Conservation (phyloP, 257 asterid species). For the Petunia axillaris region DNA sequence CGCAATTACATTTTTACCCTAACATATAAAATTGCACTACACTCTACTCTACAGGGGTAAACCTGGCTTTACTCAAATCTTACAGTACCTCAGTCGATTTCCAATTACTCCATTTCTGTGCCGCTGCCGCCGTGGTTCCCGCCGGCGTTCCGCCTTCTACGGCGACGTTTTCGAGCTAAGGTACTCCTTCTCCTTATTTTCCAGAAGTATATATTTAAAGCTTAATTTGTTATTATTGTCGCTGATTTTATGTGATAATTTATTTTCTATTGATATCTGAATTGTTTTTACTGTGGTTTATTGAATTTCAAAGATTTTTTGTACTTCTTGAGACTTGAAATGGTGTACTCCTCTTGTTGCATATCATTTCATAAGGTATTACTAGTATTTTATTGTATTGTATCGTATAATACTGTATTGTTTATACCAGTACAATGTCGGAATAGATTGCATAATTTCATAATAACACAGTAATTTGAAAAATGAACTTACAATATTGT, state of each 20-base stretch:
- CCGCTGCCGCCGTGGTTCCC: conserved; percentile 4
- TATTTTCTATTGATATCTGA: not conserved
- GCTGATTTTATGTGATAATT: not conserved
- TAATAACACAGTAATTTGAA: too few species aligned
- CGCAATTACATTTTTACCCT: conserved; percentile 5
- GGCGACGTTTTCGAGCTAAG: not conserved
- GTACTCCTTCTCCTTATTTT: not conserved
- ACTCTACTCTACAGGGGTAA: not conserved
- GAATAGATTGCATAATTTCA: too few species aligned
- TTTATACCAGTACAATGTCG: too few species aligned
- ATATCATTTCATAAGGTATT: too few species aligned
- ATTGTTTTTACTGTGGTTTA: not conserved
- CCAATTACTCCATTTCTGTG: not conserved
- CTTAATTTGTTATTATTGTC: not conserved
- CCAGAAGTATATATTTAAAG: not conserved
- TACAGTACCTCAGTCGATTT: conserved; percentile 1
- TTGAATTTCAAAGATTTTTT: not conserved
- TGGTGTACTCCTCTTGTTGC: not conserved
- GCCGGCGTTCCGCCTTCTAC: not conserved
- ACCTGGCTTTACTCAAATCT: conserved; percentile 5
- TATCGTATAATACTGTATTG: too few species aligned
- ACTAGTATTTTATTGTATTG: too few species aligned
- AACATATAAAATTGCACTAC: not conserved
- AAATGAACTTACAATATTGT: too few species aligned
- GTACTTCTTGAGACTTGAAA: not conserved